phyloP scores from a whole-genome alignment of 1,139 yeast genomes.

The Hemisphaericaspora lyxosophila region DNA sequence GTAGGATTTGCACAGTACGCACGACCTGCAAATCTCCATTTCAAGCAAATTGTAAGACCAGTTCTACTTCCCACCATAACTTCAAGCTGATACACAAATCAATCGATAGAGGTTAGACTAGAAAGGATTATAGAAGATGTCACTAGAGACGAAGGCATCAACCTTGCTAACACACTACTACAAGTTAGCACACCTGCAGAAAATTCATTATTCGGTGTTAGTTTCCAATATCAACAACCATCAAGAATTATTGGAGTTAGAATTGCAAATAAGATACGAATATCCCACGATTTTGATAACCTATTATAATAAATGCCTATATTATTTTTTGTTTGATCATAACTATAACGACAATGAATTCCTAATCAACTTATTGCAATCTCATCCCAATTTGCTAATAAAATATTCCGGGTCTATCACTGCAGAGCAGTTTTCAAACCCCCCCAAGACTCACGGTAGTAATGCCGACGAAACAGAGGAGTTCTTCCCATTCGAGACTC shows the following conservation, averaged over 20 bases:
- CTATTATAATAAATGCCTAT: conserved; percentile 60
- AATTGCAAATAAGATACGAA: conserved; percentile 52
- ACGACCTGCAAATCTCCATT: too few species aligned
- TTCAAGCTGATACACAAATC: too few species aligned
- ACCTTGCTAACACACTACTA: conserved; percentile 39
- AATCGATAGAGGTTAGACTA: not conserved
- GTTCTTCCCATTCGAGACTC: conserved; percentile 43
- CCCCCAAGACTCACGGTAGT: conserved; percentile 19
- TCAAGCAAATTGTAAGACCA: too few species aligned
- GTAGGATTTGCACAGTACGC: too few species aligned
- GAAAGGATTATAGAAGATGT: not conserved
- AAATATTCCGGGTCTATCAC: conserved; percentile 30
- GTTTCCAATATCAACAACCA: conserved; percentile 31
- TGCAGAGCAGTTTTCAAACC: conserved; percentile 23
- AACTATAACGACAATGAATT: conserved; percentile 20
- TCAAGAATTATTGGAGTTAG: conserved; percentile 55
- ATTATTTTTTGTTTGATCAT: conserved; percentile 52
- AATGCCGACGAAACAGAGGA: conserved; percentile 12
- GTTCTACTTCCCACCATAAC: too few species aligned
- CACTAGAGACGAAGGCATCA: conserved; percentile 24
- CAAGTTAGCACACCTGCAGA: conserved; percentile 40
- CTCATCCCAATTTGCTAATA: conserved; percentile 35
- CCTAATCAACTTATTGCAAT: conserved; percentile 31
- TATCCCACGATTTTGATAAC: conserved; percentile 55
- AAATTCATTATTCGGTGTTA: conserved; percentile 36